Base-by-base conservation (phyloP, 768 basidiomycete species). In the Amanita jacksonii region DNA sequence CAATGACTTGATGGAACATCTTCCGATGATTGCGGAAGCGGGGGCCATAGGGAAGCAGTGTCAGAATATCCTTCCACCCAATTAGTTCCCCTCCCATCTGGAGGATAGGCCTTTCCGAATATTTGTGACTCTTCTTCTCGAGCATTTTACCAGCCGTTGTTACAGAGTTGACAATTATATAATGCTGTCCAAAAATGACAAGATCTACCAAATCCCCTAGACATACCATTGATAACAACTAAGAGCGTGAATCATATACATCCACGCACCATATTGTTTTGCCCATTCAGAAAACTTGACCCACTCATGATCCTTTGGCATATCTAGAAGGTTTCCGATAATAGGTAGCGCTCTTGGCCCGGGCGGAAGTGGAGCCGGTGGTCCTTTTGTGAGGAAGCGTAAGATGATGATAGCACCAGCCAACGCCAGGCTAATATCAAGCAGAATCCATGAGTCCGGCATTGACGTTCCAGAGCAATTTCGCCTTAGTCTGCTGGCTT, bases 61-160 rank as follows among this genome's bases (percentile, higher is more conserved):
- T 65, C n/a, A 68, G 58, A 1, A 62, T 57, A 44, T 63, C 54
- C 41, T 63, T 66, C 64, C 66, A 65, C 0, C 64, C 65, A 3
- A 63, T 69, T 10, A 74, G 59, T 30, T 68, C 66, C n/a, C n/a
- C n/a, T n/a, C n/a, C n/a, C n/a, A n/a, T n/a, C n/a, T n/a, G n/a
- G n/a, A n/a, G n/a, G n/a, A 6, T 45, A 0, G 77, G 74, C 25
- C 77, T 63, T 53, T 78, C 75, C 9, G 77, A 79, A 51, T 77
- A 77, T 24, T 69, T 65, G 10, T 65, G 58, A 27, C 76, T 70
- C 46, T 69, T 72, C 49, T 68, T 70, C 25, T 76, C 70, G n/a
- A 78, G 67, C 58, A 77, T 60, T 22, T 75, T 69, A 15, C 62
- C 52, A 3, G 74, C 73, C 2, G 52, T 45, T 16, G 65, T 52